Percentiles rank a stretch among this genome's conserved stretches.
phyloP scores from a whole-genome alignment of 495 filamentous ascomycete genomes.

The Jackrogersella minutella region DNA sequence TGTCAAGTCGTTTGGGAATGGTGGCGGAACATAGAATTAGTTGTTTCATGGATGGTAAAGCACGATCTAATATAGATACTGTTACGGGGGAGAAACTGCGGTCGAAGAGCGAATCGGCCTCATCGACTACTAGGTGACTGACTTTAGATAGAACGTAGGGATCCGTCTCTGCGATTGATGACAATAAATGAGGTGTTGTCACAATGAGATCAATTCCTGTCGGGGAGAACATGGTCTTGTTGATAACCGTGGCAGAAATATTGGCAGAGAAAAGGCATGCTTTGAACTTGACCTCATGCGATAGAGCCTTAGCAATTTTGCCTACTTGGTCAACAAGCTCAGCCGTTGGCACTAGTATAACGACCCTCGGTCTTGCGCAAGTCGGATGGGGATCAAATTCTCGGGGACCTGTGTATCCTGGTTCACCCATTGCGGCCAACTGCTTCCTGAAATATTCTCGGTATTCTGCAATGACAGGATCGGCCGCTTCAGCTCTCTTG shows the following conservation, averaged over 20 bases:
- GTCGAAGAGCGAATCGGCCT: slow-evolving; percentile 95
- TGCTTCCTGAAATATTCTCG: slow-evolving; percentile 56
- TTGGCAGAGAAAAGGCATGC: slow-evolving; percentile 80
- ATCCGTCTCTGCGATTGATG: slow-evolving; percentile 82
- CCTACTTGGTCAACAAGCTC: slow-evolving; percentile 93
- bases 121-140: slow-evolving; percentile 86
- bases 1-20: slow-evolving; percentile 88
- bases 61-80: slow-evolving; percentile 77
- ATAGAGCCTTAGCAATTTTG: slow-evolving; percentile 76
- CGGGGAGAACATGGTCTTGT: slow-evolving; percentile 81
- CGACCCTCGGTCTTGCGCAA: slow-evolving; percentile 77
- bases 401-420: slow-evolving; percentile 61
- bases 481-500: slow-evolving; percentile 76
- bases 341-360: slow-evolving; percentile 92
- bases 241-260: slow-evolving; percentile 79
- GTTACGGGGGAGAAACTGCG: slow-evolving; percentile 87
- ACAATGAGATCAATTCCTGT: slow-evolving; percentile 85
- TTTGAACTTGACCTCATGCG: slow-evolving; percentile 84
- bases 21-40: slow-evolving; percentile 97
- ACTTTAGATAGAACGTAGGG: slow-evolving; percentile 90
- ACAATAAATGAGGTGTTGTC: slow-evolving; percentile 86
- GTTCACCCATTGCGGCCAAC: slow-evolving; percentile 56
- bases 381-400: slow-evolving; percentile 72
- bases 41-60: slow-evolving; percentile 78
- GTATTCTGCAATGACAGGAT: slow-evolving; percentile 62